Evolutionary conservation across 106 monocot species (phyloP).

Genomic region (Vanilla planifolia): DNA sequence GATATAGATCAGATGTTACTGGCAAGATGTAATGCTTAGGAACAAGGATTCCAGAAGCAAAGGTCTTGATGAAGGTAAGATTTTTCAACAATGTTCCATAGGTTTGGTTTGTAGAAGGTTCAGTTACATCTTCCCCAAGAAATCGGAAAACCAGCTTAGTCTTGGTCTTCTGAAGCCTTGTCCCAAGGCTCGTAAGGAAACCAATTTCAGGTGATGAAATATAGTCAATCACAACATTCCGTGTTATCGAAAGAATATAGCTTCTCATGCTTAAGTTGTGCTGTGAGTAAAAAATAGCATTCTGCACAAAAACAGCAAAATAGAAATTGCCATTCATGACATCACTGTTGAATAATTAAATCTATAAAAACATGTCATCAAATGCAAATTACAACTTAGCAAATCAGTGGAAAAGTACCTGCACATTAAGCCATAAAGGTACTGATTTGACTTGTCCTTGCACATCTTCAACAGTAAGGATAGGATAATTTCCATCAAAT

Average conservation of each 20-base stretch:
- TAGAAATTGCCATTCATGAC: not conserved
- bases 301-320: constrained; percentile 22
- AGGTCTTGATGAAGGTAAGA: constrained; percentile 72
- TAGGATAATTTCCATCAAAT: constrained; percentile 14
- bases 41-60: constrained; percentile 82
- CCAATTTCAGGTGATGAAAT: constrained; percentile 73
- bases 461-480: constrained; percentile 47
- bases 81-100: constrained; percentile 63
- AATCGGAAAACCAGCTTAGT: constrained; percentile 78
- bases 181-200: constrained; percentile 47
- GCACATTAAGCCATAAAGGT: constrained; percentile 19
- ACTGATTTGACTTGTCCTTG: constrained; percentile 1
- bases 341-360: not conserved
- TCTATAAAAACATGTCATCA: not conserved
- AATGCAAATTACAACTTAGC: too few species aligned
- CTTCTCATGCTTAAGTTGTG: constrained; percentile 44
- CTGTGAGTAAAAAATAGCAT: constrained; percentile 54
- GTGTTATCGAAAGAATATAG: constrained; percentile 37
- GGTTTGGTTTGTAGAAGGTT: constrained; percentile 71
- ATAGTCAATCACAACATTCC: constrained; percentile 29
- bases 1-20: constrained; percentile 42
- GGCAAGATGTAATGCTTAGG: constrained; percentile 91
- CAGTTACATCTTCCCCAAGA: constrained; percentile 27
- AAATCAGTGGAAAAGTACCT: constrained; percentile 40
- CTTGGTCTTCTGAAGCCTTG: constrained; percentile 25